Conservation (phyloP, 305 asterid genomes). For the Petunia hybrid region DNA sequence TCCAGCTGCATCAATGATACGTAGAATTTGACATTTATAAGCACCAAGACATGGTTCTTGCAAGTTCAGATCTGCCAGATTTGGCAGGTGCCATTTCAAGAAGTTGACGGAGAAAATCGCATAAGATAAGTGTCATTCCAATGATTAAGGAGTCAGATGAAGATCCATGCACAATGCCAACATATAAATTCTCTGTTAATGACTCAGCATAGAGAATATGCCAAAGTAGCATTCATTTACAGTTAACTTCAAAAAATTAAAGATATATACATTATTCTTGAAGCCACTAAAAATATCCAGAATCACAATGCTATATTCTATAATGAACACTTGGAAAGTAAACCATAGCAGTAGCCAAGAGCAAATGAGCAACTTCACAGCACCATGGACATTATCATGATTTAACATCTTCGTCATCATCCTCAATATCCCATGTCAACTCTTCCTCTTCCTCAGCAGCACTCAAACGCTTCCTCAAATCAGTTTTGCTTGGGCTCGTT, state of each 20-base stretch:
- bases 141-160: background rate
- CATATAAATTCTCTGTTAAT: background rate
- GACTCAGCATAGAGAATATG: background rate
- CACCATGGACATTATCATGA: conserved; percentile 39
- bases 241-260: background rate
- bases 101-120: background rate
- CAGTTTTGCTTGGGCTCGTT: conserved; percentile 43
- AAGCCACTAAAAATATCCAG: background rate
- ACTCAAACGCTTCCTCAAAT: conserved; percentile 54
- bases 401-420: conserved; percentile 59
- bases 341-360: background rate
- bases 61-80: conserved; percentile 3
- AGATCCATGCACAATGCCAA: background rate
- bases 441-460: conserved; percentile 73
- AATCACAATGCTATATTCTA: background rate
- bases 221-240: conserved; percentile 4
- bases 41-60: background rate
- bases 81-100: background rate
- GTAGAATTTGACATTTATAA: background rate
- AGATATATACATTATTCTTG: conserved; percentile 18
- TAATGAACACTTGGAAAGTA: conserved; percentile 19
- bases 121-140: background rate
- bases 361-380: background rate
- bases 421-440: conserved; percentile 80
- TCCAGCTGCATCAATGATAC: background rate